Evolutionary conservation across 108 stramenopile species (phyloP), one percentile per base, ranked within the genome.

Genomic region (Ochromonas danica): DNA sequence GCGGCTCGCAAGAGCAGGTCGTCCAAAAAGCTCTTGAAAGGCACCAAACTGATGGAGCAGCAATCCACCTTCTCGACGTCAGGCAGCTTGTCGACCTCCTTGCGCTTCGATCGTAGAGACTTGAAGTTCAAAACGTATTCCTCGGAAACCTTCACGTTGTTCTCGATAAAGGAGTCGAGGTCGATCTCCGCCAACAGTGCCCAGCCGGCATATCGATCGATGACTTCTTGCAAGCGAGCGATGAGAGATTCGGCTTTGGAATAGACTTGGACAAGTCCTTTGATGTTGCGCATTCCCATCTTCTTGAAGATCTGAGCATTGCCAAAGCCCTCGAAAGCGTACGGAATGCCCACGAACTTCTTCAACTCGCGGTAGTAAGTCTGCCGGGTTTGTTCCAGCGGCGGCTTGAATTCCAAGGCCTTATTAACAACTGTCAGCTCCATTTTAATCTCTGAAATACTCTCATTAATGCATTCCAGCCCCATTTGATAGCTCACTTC

Each of bases 391-490:
- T 89, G 85, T 63, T 90, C 89, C 38, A 90, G 78, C 1, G 89
- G 81, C 0, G 90, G 90, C 70, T 71, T 80, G 81, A 89, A 87
- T 41, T 80, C 81, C 0, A 85, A 78, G 2, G 79, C n/a, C 0
- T 70, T 45, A 0, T 45, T 71, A 28, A 71, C 22, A 45, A 89
- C 84, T 1, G 57, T 45, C 0, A 90, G 43, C 71, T 90, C 90
- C 38, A 67, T 57, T 57, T 62, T 79, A 61, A 90, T 71, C 33
- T 87, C 87, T 40, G 60, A 39, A n/a, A 86, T 57, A 51, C 70
- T 61, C 42, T 89, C 88, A 65, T 90, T 89, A n/a, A 90, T 84
- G 1, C 78, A 81, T 61, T 90, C 89, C 1, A 89, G 82, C 6
- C 88, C 89, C 77, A 78, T 81, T 38, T 86, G 85, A 62, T 86